Base-by-base conservation (phyloP, 768 basidiomycete genomes). In the Tulasnella sp. region DNA sequence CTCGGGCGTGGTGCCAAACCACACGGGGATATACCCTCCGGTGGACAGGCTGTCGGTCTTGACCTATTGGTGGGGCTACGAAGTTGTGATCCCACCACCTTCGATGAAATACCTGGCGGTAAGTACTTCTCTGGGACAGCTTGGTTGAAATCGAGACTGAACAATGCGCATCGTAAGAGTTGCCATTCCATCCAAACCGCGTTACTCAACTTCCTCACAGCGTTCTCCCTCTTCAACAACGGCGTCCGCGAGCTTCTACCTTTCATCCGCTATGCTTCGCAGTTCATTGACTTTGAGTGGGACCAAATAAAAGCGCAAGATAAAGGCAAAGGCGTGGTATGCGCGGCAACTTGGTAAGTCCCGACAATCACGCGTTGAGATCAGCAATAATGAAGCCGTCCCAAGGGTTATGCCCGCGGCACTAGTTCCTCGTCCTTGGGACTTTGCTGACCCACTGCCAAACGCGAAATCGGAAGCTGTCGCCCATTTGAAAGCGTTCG, bases 1-100 rank as follows among this genome's bases (percentile, higher is more conserved):
- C 19, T 75, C 72, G 62, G 73, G 76, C 1, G 67, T 88, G 17
- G 42, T 74, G 19, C 83, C 85, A 4, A 79, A 85, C 60, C 87
- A 90, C 66, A 73, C 71, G 60, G 82, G 81, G 73, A 54, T 55
- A 67, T 75, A 80, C 62, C 86, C 84, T 2, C 88, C 87, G 0
- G 77, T 73, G 0, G 87, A 90, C 65, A 74, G 87, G 46, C 77
- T 90, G 67, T 86, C 84, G 9, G 75, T 84, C 21, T 69, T 90
- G 25, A 87, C 86, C 12, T 90, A 90, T 68, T 91, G 89, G 89
- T 93, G 89, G 89, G 89, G 89, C 12, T 71, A 87, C 11, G 89
- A 93, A 65, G 55, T 91, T 0, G 74, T 80, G 34, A 73, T 93
- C 25, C 89, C 90, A 3, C 77, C 81, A 17, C 77, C 86, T 0